A percentile compares a stretch with the other conserved stretches of the same genome.
Evolutionary conservation across 1,139 yeast genomes (phyloP).

Genomic region (Pichia inconspicua): DNA sequence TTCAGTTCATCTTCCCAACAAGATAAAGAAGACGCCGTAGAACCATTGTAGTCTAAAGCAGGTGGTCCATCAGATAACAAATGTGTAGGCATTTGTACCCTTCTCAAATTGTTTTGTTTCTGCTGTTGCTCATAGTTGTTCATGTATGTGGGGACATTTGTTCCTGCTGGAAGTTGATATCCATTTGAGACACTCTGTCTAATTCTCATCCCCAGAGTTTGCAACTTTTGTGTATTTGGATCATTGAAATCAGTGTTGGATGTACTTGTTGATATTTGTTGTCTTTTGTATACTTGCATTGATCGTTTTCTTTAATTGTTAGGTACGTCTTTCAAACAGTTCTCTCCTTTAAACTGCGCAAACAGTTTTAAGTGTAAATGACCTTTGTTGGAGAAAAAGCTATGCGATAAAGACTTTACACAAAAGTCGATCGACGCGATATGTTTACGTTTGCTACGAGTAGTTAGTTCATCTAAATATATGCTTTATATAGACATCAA

Average conservation of each 20-base stretch:
- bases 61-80: constrained; percentile 21
- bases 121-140: constrained; percentile 16
- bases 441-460: no score
- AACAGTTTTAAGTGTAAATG: no score
- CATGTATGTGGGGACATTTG: constrained; percentile 8
- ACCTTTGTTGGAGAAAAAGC: neutral
- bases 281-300: constrained; percentile 11
- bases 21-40: constrained; percentile 27
- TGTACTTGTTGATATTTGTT: constrained; percentile 2
- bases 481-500: no score
- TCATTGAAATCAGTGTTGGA: constrained; percentile 2
- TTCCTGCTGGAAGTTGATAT: constrained; percentile 32
- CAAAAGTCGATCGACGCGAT: no score
- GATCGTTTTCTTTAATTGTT: neutral
- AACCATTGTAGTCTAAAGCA: constrained; percentile 20
- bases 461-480: no score
- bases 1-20: constrained; percentile 27
- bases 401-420: no score
- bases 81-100: constrained; percentile 48
- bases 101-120: constrained; percentile 21
- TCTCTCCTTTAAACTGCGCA: no score
- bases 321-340: neutral
- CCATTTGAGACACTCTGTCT: constrained; percentile 63
- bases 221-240: constrained; percentile 29
- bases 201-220: constrained; percentile 62